Evolutionary conservation across 331 rosid genomes (phyloP), one percentile per base, ranked within the genome.

Genomic region (Acacia pycnantha): DNA sequence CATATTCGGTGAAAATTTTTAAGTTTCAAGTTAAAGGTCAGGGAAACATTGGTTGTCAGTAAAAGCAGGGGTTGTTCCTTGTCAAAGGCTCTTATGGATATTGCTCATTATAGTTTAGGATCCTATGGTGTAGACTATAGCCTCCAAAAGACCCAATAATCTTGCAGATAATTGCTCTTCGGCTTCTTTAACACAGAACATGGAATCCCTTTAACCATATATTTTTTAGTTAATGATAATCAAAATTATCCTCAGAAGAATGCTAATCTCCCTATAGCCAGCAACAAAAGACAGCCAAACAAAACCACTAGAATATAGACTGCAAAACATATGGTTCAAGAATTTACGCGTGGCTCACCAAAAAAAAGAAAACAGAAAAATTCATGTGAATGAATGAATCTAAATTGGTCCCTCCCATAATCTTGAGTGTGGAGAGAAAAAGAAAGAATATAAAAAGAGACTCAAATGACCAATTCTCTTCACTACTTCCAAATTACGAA

Each of bases 141-240:
- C 12, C 48, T 24, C 43, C 44, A 8, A 31, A 72, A 77, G 83
- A 81, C 73, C 83, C 83, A 81, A 85, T 68, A 69, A 40, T 83
- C 21, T 73, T 6, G 29, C 76, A 27, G 66, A 80, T 46, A 80
- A 83, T 71, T 80, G 78, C 61, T 73, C 84, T 85, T 31, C 29
- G 79, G 65, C 74, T n/a, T 62, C 70, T 62, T 62, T 50, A 81
- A 43, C 62, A 61, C 73, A 35, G 74, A 74, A 77, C 83, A 73
- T 77, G 80, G 87, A 88, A 81, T 85, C 85, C 56, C 79, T 68
- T 87, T 88, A 66, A 70, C 54, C 47, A 73, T 24, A 76, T 80
- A 66, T 80, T 69, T 54, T 54, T 77, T 70, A 53, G 77, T 64
- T 74, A 19, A 56, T 77, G 61, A 79, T 76, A 29, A 66, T 73